Evolutionary conservation across 805 yeast genomes (phyloP), one percentile per base, ranked within the genome.

Genomic region (Candida dendrica): DNA sequence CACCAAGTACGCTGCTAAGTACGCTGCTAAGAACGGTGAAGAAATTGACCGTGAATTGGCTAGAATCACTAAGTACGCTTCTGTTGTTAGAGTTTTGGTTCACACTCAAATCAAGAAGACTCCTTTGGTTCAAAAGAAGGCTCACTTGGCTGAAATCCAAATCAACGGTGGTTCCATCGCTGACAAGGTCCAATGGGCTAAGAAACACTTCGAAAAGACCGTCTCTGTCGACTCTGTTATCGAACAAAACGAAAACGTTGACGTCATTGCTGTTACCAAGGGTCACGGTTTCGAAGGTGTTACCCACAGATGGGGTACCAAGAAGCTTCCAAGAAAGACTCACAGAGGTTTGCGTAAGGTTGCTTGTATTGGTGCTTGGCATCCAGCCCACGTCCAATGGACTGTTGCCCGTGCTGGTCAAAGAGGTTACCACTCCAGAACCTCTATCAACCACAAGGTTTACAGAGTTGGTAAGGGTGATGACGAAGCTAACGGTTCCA

Each of bases 251-350:
- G 98, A 93, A 82, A 82, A 86, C 84, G 82, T 93, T 63, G 99
- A 93, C 66, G 98, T 87, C 65, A 84, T 93, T 67, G 99, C 97
- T 68, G 95, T 93, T 68, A 93, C 98, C 84, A 91, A 86, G 83
- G 99, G 99, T 93, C 96, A 93, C 82, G 99, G 99, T 83, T 90
- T 86, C 88, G 98, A 93, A 79, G 99, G 99, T 90, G 97, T 91
- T 67, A 93, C 99, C 80, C 96, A 90, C 89, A 88, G 99, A 87
- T 93, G 98, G 98, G 99, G 99, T 72, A 93, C 98, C 85, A 95
- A 90, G 90, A 90, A 85, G 83, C 81, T 93, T 63, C 98, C 99
- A 77, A 89, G 99, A 81, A 93, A 93, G 95, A 93, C 99, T 73
- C 99, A 93, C 77, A 90, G 98, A 86, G 99, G 99, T 91, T 80